Percentiles rank a stretch among this genome's conserved stretches.
Evolutionary conservation across 495 filamentous ascomycete species (phyloP).

Genomic region (Letharia lupina): DNA sequence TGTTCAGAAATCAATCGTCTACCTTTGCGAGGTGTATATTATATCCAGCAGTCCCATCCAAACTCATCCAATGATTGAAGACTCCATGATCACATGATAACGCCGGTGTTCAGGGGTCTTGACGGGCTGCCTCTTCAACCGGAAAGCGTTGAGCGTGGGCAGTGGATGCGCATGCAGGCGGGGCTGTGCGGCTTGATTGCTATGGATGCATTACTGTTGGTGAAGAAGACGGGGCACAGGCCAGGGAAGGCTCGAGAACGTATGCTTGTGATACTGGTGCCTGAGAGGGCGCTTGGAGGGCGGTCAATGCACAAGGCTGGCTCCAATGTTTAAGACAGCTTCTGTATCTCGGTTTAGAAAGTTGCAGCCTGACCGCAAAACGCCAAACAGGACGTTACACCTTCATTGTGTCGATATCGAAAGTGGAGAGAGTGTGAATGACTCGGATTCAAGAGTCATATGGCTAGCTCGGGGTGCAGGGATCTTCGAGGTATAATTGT

Average conservation of each 20-base stretch:
- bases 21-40: not conserved
- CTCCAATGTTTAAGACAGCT: not conserved
- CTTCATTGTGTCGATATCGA: conserved; percentile 8
- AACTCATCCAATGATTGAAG: not conserved
- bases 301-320: conserved; percentile 21
- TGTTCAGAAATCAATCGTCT: not conserved
- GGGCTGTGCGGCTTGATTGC: not conserved
- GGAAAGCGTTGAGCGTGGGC: not conserved
- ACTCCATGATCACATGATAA: conserved; percentile 17
- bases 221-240: not conserved
- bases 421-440: conserved; percentile 9
- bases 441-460: conserved; percentile 15
- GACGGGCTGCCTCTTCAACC: not conserved
- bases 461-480: conserved; percentile 10
- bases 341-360: not conserved
- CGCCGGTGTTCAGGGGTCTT: conserved; percentile 10
- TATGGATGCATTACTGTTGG: conserved; percentile 14
- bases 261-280: conserved; percentile 16
- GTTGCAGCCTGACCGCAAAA: not conserved
- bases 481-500: conserved; percentile 19
- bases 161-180: conserved; percentile 9
- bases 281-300: conserved; percentile 15
- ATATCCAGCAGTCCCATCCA: not conserved
- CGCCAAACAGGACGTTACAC: not conserved
- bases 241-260: conserved; percentile 5